Evolutionary conservation across 306 rosid genomes (phyloP).

Genomic region (Inga oerstediana): DNA sequence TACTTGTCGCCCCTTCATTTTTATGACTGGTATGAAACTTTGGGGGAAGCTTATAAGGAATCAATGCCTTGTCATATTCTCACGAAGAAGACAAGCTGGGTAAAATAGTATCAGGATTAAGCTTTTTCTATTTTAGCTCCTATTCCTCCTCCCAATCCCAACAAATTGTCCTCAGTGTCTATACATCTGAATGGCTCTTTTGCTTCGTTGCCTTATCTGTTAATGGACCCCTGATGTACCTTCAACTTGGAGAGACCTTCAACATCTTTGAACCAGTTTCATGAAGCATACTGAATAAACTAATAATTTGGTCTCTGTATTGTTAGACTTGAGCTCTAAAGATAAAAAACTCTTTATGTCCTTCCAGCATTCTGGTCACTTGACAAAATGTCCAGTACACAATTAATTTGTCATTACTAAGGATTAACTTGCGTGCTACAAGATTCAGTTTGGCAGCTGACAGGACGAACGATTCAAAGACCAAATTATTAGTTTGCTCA

Average conservation of each 20-base stretch:
- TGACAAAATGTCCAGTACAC: not conserved
- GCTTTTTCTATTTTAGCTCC: not conserved
- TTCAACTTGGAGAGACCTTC: no score
- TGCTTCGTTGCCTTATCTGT: not conserved
- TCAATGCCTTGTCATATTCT: not conserved
- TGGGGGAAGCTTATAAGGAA: not conserved
- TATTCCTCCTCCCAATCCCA: not conserved
- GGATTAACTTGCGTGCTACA: not conserved
- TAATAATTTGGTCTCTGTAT: not conserved
- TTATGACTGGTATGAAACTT: constrained; percentile 5
- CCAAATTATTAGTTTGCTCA: not conserved
- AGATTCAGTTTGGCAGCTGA: not conserved
- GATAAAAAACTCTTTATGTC: not conserved
- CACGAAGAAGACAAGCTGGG: constrained; percentile 7
- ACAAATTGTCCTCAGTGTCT: not conserved
- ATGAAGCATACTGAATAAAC: not conserved
- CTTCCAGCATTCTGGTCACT: not conserved
- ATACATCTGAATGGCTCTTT: not conserved
- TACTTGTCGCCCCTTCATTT: not conserved
- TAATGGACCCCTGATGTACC: no score
- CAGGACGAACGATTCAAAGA: not conserved
- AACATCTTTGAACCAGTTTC: not conserved
- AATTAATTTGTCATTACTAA: not conserved
- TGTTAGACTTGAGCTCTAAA: not conserved
- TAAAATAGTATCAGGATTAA: not conserved